A percentile compares a stretch with the other conserved stretches of the same genome.
Conservation (phyloP, 352 stramenopile genomes). For the Thalassiosira livingstoniorum region DNA sequence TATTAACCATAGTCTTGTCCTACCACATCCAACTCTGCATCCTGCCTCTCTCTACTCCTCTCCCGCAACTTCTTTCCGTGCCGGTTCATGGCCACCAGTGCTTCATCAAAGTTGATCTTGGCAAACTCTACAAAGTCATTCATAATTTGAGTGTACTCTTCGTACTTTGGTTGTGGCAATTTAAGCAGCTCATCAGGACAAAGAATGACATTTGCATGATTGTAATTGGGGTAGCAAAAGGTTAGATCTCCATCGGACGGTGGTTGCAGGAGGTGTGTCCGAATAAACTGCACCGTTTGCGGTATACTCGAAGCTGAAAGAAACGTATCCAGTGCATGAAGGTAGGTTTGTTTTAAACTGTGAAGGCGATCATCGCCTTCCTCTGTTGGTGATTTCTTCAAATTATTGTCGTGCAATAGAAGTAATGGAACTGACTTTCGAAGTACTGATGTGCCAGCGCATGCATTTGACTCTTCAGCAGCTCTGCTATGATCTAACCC, state of each 20-base stretch:
- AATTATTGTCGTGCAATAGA: neutral
- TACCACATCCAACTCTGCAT: neutral
- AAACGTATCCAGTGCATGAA: constrained; percentile 19
- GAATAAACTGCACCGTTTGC: constrained; percentile 16
- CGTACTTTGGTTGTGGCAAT: neutral
- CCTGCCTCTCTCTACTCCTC: neutral
- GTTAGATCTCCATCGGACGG: constrained; percentile 4
- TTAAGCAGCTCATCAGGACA: constrained; percentile 19
- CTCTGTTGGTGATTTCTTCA: neutral
- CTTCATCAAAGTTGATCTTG: constrained; percentile 16
- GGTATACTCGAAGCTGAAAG: neutral
- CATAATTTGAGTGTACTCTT: constrained; percentile 6
- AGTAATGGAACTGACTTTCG: constrained; percentile 25
- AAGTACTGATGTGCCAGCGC: constrained; percentile 16
- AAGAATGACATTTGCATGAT: constrained; percentile 4
- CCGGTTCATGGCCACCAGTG: constrained; percentile 3
- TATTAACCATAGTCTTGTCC: neutral
- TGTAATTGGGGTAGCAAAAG: constrained; percentile 36
- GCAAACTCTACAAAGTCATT: constrained; percentile 20
- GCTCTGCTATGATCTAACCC: neutral
- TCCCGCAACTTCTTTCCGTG: constrained; percentile 1
- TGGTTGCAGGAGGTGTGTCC: neutral
- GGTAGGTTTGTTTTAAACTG: constrained; percentile 21
- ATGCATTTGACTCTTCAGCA: no score
- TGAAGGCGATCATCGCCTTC: neutral